Base-by-base conservation (phyloP, 768 basidiomycete species). In the Boletus coccyginus region DNA sequence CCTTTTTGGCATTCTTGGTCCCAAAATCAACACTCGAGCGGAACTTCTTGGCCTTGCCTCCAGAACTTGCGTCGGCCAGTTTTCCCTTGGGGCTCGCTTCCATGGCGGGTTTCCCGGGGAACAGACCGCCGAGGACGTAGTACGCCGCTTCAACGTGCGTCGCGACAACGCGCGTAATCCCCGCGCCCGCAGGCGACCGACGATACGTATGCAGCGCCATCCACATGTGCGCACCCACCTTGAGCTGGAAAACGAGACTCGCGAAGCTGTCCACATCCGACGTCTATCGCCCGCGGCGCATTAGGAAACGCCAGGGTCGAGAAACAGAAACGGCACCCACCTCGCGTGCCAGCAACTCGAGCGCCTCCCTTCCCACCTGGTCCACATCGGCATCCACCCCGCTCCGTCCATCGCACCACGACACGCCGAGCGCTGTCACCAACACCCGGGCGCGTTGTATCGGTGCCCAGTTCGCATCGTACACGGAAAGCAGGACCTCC, bases 201-300 rank as follows among this genome's bases (percentile, higher is more conserved):
- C 83, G 80, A 69, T 94, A 90, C 0, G 83, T 78, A 62, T 90
- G 85, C 19, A 94, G 72, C 0, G 86, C 84, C 44, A 83, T 72
- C 84, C 87, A 89, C 27, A 94, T 75, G 62, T 88, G 82, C 0
- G 79, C 74, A 1, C 78, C 70, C 2, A 82, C 77, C 31, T 73
- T 77, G 62, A 86, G 84, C 63, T 88, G 83, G 8, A 62, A 64
- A 52, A 70, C 54, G 52, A 73, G 71, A 4, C 48, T 55, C 0
- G 56, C 56, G 2, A 79, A 66, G 2, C 41, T 39, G 38, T n/a
- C 38, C 38, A 7, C 9, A n/a, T 39, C 38, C 13, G 58, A 38
- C 13, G 62, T 59, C 78, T 78, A 53, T 29, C 19, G 46, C n/a
- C 8, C 16, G 33, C 32, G 21, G 32, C 33, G 33, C 38, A 12